Evolutionary conservation across 345 rosid species (phyloP).

Genomic region (Aquilaria sinensis): DNA sequence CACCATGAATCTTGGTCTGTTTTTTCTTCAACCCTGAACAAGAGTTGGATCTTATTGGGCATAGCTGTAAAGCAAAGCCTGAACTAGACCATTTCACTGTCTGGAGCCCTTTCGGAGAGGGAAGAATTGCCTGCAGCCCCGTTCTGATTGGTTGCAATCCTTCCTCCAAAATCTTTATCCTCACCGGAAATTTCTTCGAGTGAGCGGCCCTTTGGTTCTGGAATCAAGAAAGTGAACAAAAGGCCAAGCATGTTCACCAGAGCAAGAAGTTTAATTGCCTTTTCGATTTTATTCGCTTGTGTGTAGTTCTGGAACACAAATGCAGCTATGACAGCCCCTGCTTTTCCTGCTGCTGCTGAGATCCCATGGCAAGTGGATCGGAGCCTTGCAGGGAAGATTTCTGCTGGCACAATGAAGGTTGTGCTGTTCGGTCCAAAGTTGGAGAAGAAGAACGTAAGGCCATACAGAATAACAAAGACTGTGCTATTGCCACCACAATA

Average conservation of each 20-base stretch:
- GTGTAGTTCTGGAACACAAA: constrained; percentile 50
- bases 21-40: too few species aligned
- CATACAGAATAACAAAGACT: constrained; percentile 33
- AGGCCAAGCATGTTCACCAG: constrained; percentile 51
- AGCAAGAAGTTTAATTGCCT: constrained; percentile 40
- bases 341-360: constrained; percentile 56
- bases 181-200: constrained; percentile 65
- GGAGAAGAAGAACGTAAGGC: constrained; percentile 55
- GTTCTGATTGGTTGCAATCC: constrained; percentile 12
- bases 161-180: constrained; percentile 26
- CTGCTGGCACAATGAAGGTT: constrained; percentile 61
- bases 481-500: constrained; percentile 26
- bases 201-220: constrained; percentile 62
- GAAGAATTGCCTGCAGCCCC: constrained; percentile 4
- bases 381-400: constrained; percentile 57
- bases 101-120: constrained; percentile 2
- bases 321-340: constrained; percentile 57
- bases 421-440: constrained; percentile 72
- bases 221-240: constrained; percentile 55
- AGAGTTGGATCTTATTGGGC: too few species aligned
- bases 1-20: too few species aligned
- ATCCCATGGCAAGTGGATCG: constrained; percentile 64
- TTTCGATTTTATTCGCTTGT: constrained; percentile 22
- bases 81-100: constrained; percentile 25
- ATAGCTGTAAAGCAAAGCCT: too few species aligned